A percentile compares a stretch with the other conserved stretches of the same genome.
Conservation (phyloP, 1,284 basidiomycete species). For the Farysia itapuensis region DNA sequence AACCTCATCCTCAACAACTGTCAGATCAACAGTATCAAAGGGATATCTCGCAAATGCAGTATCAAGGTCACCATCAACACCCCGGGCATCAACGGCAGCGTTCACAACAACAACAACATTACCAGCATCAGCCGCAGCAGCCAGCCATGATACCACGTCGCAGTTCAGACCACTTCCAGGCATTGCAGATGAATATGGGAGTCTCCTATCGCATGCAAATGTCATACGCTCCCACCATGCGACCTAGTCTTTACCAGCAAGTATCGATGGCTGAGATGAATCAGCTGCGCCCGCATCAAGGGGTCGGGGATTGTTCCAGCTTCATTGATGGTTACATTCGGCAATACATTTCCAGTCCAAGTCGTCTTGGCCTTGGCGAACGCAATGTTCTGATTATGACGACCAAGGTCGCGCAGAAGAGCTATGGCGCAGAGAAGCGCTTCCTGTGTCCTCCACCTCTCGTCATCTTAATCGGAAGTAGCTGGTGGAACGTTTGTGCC, state of each 20-base stretch:
- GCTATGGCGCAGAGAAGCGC: constrained; percentile 93
- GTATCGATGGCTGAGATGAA: constrained; percentile 39
- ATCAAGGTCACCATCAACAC: constrained; percentile 2
- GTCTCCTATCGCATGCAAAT: constrained; percentile 17
- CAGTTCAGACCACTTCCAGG: constrained; percentile 15
- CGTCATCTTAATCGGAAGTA: constrained; percentile 88
- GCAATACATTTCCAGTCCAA: constrained; percentile 75
- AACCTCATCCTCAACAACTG: constrained; percentile 7
- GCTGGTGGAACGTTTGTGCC: constrained; percentile 73
- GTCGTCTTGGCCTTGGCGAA: constrained; percentile 86
- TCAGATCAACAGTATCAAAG: constrained; percentile 1
- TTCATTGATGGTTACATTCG: constrained; percentile 47
- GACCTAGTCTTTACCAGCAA: constrained; percentile 43
- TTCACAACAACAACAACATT: constrained; percentile 1
- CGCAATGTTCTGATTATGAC: constrained; percentile 93
- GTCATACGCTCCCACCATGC: constrained; percentile 30
- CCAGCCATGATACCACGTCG: constrained; percentile 17
- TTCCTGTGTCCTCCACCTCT: constrained; percentile 95
- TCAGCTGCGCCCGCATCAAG: constrained; percentile 21
- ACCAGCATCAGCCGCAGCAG: constrained; percentile 5
- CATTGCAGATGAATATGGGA: constrained; percentile 7
- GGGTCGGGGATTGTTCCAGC: constrained; percentile 34
- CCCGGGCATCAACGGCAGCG: constrained; percentile 1
- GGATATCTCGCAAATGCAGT: no score
- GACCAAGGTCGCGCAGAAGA: constrained; percentile 93